Evolutionary conservation across 1,139 yeast genomes (phyloP).

Genomic region (Magnusiomyces magnusii): DNA sequence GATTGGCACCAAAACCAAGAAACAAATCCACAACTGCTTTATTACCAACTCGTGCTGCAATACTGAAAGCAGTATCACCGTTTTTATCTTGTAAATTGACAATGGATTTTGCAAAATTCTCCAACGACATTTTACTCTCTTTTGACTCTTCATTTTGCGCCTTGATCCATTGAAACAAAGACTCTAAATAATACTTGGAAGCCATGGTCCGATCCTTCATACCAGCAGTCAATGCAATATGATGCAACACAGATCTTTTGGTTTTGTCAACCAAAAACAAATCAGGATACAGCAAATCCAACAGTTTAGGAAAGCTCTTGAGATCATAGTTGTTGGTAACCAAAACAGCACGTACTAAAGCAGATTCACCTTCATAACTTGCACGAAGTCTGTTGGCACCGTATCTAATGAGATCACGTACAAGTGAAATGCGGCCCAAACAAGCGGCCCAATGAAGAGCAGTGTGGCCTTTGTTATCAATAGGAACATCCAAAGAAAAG

Average conservation of each 20-base stretch:
- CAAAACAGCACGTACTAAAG: conserved; percentile 78
- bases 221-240: conserved; percentile 74
- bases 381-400: conserved; percentile 66
- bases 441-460: conserved; percentile 97
- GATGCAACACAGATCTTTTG: conserved; percentile 87
- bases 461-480: conserved; percentile 89
- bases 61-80: conserved; percentile 81
- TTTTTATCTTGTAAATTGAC: conserved; percentile 72
- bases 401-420: conserved; percentile 60
- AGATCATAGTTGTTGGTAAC: conserved; percentile 82
- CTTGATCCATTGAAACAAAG: conserved; percentile 76
- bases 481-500: conserved; percentile 55
- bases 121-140: background rate
- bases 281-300: conserved; percentile 72
- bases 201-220: conserved; percentile 63
- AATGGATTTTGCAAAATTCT: conserved; percentile 40
- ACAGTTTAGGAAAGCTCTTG: conserved; percentile 61
- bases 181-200: conserved; percentile 66
- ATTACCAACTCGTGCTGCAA: conserved; percentile 85
- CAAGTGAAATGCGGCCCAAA: conserved; percentile 68
- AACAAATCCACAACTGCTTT: conserved; percentile 73
- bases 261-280: conserved; percentile 64
- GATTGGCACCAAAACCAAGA: conserved; percentile 81
- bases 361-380: conserved; percentile 83
- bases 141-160: too few species aligned